Evolutionary conservation across 805 yeast genomes (phyloP).

Genomic region (Lipomyces chichibuensis): DNA sequence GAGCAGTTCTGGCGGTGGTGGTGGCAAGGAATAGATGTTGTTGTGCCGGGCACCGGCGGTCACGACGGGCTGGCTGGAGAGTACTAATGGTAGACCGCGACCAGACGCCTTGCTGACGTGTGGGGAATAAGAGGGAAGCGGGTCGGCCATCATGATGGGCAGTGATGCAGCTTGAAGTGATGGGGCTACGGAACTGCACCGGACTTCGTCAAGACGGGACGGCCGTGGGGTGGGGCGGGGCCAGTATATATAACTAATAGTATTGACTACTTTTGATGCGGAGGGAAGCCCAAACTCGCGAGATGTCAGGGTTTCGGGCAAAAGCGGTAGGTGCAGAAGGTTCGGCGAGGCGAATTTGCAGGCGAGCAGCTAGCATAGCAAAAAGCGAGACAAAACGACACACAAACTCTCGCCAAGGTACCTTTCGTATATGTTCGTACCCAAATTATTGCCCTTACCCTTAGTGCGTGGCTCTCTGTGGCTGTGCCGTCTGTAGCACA

Average conservation of each 20-base stretch:
- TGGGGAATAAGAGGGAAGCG: slow-evolving; percentile 17
- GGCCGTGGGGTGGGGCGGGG: background rate
- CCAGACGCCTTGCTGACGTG: background rate
- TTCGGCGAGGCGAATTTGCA: background rate
- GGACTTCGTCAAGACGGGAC: background rate
- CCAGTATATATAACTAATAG: background rate
- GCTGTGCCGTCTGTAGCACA: background rate
- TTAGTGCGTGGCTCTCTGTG: background rate
- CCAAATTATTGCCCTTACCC: background rate
- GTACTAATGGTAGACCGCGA: background rate
- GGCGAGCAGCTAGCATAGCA: background rate
- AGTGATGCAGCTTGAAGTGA: background rate
- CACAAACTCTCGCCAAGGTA: background rate
- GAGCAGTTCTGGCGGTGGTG: slow-evolving; percentile 2
- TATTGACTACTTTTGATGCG: background rate
- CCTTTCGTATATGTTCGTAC: background rate
- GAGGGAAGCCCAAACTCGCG: background rate
- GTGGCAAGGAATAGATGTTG: slow-evolving; percentile 4
- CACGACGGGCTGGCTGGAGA: background rate
- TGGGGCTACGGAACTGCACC: background rate
- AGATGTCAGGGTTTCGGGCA: background rate
- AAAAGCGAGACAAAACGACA: background rate
- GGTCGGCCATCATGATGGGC: slow-evolving; percentile 30
- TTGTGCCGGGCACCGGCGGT: background rate
- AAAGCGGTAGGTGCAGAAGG: background rate